Evolutionary conservation across 148 eudicot genomes (phyloP).

Genomic region (Amaranthus palmeri): DNA sequence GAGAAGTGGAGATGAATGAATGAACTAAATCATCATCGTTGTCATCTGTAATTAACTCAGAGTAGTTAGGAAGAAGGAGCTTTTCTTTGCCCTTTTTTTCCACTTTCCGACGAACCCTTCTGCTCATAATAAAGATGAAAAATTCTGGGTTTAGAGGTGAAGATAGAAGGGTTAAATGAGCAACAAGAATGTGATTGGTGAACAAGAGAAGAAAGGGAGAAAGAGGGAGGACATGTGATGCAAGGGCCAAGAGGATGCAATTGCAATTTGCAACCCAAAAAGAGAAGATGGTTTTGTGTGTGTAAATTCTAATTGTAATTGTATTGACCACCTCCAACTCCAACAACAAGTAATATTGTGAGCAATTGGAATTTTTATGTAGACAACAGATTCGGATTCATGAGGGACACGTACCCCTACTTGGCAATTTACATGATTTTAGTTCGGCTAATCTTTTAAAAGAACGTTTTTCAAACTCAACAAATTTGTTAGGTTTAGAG

Average conservation of each 20-base stretch:
- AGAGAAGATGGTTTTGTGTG: not conserved
- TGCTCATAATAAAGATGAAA: constrained; percentile 14
- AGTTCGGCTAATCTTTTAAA: too few relatives aligned
- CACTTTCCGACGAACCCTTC: constrained; percentile 36
- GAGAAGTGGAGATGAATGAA: not conserved
- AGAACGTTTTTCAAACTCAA: too few relatives aligned
- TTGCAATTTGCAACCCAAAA: not conserved
- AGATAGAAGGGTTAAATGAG: constrained; percentile 11
- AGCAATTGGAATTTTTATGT: not conserved
- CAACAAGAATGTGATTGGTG: not conserved
- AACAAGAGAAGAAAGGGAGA: not conserved
- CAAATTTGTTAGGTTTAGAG: too few relatives aligned
- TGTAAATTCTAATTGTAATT: too few relatives aligned
- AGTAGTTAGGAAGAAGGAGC: constrained; percentile 20
- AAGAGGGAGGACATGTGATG: not conserved
- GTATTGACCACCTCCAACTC: not conserved
- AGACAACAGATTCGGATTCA: not conserved
- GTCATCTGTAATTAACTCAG: constrained; percentile 15
- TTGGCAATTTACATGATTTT: not conserved
- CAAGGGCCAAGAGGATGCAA: not conserved
- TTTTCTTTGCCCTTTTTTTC: constrained; percentile 22
- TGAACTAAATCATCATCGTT: constrained; percentile 6
- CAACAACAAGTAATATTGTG: too few relatives aligned
- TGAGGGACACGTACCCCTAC: not conserved
- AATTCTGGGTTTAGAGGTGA: not conserved